phyloP scores from a whole-genome alignment of 495 filamentous ascomycete species.

The Aspergillus coremiiformis region DNA sequence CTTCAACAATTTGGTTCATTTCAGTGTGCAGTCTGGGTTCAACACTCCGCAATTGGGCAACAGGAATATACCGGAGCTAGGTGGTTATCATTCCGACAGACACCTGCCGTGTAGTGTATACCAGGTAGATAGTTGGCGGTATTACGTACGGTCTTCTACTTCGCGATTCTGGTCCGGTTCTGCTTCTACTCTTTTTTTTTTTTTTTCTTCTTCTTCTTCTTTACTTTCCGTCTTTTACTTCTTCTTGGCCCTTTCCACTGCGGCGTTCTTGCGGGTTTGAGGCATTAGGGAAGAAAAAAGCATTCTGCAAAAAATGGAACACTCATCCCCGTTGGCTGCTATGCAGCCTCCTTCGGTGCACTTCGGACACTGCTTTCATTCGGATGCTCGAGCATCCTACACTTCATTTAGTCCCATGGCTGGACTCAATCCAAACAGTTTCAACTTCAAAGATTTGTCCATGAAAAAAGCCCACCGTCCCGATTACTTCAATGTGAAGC shows the following conservation, averaged over 20 bases:
- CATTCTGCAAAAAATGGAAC: constrained; percentile 57
- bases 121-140: constrained; percentile 13
- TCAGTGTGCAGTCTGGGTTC: constrained; percentile 5
- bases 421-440: constrained; percentile 54
- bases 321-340: constrained; percentile 87
- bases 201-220: neutral
- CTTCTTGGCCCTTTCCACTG: neutral
- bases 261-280: neutral
- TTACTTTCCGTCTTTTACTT: neutral
- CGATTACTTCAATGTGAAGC: constrained; percentile 77
- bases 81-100: constrained; percentile 9
- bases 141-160: neutral
- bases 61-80: constrained; percentile 2
- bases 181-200: constrained; percentile 4
- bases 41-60: constrained; percentile 10
- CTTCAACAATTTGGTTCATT: constrained; percentile 4
- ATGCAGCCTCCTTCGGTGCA: constrained; percentile 75
- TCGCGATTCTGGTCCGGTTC: neutral
- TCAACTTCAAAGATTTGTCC: constrained; percentile 66
- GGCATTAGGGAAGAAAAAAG: neutral
- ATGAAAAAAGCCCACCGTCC: constrained; percentile 51
- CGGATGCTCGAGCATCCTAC: constrained; percentile 46
- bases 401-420: constrained; percentile 42
- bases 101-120: constrained; percentile 18
- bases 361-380: constrained; percentile 47